Conservation (phyloP, 169 alveolate species). For the Plasmodium knowlesi region DNA sequence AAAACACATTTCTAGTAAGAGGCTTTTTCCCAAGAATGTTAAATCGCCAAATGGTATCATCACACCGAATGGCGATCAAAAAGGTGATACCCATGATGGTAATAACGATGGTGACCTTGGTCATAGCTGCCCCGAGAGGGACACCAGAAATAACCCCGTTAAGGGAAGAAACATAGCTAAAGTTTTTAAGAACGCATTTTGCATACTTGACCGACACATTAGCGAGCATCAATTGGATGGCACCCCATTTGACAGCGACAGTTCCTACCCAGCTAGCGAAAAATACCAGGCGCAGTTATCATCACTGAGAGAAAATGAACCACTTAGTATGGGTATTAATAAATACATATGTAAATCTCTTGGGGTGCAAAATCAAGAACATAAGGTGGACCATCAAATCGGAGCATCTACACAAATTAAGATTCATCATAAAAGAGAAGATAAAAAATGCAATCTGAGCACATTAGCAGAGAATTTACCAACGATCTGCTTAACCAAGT, state of each 20-base stretch:
- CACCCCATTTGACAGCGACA: background rate
- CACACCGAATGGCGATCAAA: background rate
- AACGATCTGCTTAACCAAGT: background rate
- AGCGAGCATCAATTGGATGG: background rate
- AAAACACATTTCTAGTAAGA: background rate
- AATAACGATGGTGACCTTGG: background rate
- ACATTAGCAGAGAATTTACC: background rate
- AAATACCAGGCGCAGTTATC: background rate
- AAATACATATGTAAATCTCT: background rate
- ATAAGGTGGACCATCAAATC: background rate
- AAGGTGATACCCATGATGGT: background rate
- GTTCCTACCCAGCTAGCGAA: background rate
- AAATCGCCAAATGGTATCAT: background rate
- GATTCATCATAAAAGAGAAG: background rate
- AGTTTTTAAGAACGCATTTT: conserved; percentile 6
- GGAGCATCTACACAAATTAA: background rate
- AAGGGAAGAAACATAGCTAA: background rate
- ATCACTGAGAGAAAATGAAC: background rate
- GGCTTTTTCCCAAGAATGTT: background rate
- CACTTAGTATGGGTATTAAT: background rate
- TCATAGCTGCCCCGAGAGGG: background rate
- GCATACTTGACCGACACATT: conserved; percentile 1
- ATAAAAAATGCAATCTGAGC: background rate
- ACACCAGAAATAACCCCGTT: background rate
- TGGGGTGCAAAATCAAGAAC: background rate